These are phyloP conservation scores for Corchorus olitorius DNA, from an alignment of 345 rosid species.

Conservation along the genomic window DNA sequence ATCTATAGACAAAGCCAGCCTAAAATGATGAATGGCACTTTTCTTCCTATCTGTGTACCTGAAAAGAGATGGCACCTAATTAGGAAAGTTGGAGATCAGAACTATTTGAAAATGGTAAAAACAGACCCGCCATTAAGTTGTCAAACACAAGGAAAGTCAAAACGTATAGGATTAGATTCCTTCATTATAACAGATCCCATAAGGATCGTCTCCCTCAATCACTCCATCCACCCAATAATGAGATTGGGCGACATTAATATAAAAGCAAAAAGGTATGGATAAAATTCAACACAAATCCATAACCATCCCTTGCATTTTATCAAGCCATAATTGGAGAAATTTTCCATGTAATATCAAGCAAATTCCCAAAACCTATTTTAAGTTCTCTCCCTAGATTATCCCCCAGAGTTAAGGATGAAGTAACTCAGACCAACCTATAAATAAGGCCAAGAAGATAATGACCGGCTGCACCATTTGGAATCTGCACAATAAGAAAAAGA, in stretches of 20 bases:
- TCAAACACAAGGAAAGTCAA: neutral
- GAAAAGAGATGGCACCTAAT: constrained; percentile 24
- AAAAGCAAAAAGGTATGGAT: neutral
- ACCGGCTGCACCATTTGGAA: constrained; percentile 97
- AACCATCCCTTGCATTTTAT: neutral
- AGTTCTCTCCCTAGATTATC: neutral
- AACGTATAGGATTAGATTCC: neutral
- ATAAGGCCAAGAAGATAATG: constrained; percentile 97
- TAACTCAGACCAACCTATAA: constrained; percentile 61
- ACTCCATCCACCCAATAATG: neutral
- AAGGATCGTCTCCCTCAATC: neutral
- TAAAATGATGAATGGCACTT: constrained; percentile 78
- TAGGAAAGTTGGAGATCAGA: constrained; percentile 22
- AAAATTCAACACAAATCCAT: constrained; percentile 1
- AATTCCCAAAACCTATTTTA: constrained; percentile 7
- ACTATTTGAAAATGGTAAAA: constrained; percentile 3
- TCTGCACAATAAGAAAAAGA: constrained; percentile 43
- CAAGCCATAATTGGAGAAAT: neutral
- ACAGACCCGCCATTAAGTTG: neutral
- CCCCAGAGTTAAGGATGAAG: constrained; percentile 12
- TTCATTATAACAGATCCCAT: neutral
- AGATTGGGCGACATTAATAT: neutral
- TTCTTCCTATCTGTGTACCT: constrained; percentile 95
- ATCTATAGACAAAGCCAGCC: constrained; percentile 80
- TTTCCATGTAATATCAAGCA: neutral